Evolutionary conservation across 371 early-diverging fungal species (phyloP).

Genomic region (Rhizopus delemar): DNA sequence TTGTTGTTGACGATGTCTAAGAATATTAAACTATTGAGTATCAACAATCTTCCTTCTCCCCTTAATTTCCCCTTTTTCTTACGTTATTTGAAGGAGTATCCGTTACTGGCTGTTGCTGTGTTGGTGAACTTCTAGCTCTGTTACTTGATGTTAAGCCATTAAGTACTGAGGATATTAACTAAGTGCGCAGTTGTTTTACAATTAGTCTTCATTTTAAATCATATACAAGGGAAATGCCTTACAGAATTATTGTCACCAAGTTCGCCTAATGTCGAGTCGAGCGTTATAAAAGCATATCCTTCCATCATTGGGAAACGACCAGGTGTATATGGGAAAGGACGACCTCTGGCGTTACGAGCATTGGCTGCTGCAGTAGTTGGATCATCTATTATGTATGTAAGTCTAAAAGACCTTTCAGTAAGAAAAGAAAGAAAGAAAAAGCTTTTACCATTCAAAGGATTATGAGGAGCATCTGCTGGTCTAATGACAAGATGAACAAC

Average conservation of each 20-base stretch:
- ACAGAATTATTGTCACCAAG: constrained; percentile 40
- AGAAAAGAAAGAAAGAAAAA: background rate
- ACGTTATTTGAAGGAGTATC: background rate
- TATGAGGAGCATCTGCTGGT: constrained; percentile 55
- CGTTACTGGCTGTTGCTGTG: background rate
- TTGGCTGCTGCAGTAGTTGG: constrained; percentile 15
- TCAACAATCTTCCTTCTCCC: background rate
- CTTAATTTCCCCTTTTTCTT: background rate
- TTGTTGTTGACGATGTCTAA: background rate
- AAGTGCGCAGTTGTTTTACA: background rate
- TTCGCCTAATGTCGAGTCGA: constrained; percentile 36
- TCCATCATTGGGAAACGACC: constrained; percentile 43
- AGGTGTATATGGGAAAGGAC: constrained; percentile 1
- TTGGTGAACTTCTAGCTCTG: background rate
- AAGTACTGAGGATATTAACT: background rate
- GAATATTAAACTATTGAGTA: background rate
- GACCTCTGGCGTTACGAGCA: background rate
- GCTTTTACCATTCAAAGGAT: constrained; percentile 52
- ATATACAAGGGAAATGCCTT: constrained; percentile 8
- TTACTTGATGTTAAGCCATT: background rate
- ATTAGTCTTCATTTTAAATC: too few species aligned
- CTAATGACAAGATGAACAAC: constrained; percentile 64
- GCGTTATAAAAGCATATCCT: constrained; percentile 51
- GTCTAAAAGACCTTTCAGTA: background rate
- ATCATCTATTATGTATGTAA: constrained; percentile 14